Evolutionary conservation across 768 basidiomycete species (phyloP), one percentile per base, ranked within the genome.

Genomic region (Cyathus striatus): DNA sequence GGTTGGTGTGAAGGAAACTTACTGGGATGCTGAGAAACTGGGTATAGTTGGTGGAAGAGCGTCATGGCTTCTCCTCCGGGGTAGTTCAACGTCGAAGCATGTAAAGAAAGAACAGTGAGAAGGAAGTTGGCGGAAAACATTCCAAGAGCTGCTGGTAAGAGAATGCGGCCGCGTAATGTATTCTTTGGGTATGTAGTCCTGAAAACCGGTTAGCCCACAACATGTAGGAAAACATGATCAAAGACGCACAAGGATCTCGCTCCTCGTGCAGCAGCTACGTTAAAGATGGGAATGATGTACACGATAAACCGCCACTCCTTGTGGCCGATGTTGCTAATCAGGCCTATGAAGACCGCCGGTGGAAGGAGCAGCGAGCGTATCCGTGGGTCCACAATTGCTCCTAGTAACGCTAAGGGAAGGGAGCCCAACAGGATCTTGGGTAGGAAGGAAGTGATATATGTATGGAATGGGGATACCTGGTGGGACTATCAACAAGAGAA

Each of bases 221-320:
- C 35, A 13, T 5, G 2, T 24, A 23, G 12, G 25, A 21, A 40
- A 35, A 4, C 23, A 35, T 35, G n/a, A 32, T n/a, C 6, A 17
- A 16, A 38, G 20, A 50, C 86, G 49, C 62, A 94, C 88, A 93
- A 58, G 59, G 72, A 76, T 4, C 66, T 58, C 2, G 79, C 69
- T 2, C 80, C 83, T 13, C 80, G 61, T 0, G 92, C 84, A 2
- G 88, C 91, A 2, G 83, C 78, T 3, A 93, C 60, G 52, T 96
- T 95, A 61, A 91, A 68, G 2, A 79, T 56, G 0, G 94, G 93
- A 0, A 97, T 77, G 14, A 81, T 74, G 55, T 98, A 98, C 6
- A 91, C 75, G 44, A 98, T 70, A 62, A 99, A 99, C 5, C 96
- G 78, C 96, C 96, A 99, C 63, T 99, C 96, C 59, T 99, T 99